Conservation (phyloP, 2,329 filamentous ascomycete genomes). For the Microsporum ferrugineum region DNA sequence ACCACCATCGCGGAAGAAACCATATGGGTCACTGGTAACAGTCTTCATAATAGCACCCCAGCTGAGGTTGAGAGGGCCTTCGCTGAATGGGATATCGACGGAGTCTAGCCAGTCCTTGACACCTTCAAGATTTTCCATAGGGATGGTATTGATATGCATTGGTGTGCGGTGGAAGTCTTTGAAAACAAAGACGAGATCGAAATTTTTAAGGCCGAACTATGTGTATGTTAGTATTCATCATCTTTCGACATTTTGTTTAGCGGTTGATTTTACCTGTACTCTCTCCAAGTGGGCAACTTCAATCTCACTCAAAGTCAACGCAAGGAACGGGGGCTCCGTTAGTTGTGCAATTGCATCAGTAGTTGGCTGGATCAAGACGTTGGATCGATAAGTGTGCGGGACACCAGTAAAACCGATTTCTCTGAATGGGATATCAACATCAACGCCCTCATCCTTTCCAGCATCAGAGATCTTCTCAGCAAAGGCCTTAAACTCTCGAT, state of each 20-base stretch:
- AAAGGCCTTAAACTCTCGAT: slow-evolving; percentile 91
- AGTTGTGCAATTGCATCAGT: slow-evolving; percentile 96
- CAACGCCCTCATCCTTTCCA: slow-evolving; percentile 76
- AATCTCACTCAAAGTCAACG: slow-evolving; percentile 88
- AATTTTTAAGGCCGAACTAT: slow-evolving; percentile 93
- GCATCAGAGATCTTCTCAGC: slow-evolving; percentile 96
- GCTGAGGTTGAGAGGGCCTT: slow-evolving; percentile 93
- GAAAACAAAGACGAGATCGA: slow-evolving; percentile 96
- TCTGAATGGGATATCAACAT: slow-evolving; percentile 92
- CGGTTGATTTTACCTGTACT: slow-evolving; percentile 47
- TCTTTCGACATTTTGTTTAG: slow-evolving; percentile 15
- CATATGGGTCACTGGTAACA: slow-evolving; percentile 81
- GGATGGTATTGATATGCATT: slow-evolving; percentile 94
- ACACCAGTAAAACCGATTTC: slow-evolving; percentile 96
- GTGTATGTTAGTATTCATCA: slow-evolving; percentile 1
- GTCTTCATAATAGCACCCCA: slow-evolving; percentile 99
- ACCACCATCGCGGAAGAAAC: slow-evolving; percentile 89
- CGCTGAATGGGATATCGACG: slow-evolving; percentile 85
- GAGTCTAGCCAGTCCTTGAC: slow-evolving; percentile 98
- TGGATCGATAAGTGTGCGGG: slow-evolving; percentile 65
- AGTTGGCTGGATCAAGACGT: slow-evolving; percentile 88
- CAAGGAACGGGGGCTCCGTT: slow-evolving; percentile 92
- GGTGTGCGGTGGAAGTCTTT: slow-evolving; percentile 90
- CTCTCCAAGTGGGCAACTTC: slow-evolving; percentile 93
- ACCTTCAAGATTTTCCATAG: slow-evolving; percentile 82